phyloP scores from a whole-genome alignment of 163 green algal species.

The Volvox carteri region DNA sequence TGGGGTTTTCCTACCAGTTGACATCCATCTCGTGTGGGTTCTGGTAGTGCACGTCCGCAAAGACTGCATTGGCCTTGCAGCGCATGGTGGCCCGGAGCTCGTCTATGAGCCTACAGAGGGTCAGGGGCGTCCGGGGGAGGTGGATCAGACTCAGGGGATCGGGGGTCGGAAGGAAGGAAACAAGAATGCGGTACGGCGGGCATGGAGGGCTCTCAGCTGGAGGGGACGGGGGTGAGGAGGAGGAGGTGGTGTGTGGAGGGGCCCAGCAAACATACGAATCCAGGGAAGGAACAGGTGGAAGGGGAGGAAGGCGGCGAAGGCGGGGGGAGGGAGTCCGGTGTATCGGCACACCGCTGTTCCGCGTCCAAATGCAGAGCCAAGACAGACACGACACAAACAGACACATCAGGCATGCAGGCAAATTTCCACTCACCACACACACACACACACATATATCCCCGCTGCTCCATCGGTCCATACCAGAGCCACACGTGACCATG shows the following conservation, averaged over 20 bases:
- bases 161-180: too few species aligned
- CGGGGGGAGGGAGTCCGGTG: too few species aligned
- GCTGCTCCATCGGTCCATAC: too few species aligned
- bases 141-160: too few species aligned
- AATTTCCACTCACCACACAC: not conserved
- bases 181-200: too few species aligned
- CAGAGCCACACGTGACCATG: too few species aligned
- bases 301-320: not conserved
- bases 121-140: not conserved
- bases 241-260: not conserved
- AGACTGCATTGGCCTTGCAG: conserved; percentile 57
- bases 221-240: not conserved
- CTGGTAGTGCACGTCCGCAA: conserved; percentile 24
- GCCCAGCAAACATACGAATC: not conserved
- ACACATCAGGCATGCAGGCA: not conserved
- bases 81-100: conserved; percentile 59
- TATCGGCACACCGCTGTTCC: too few species aligned
- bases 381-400: not conserved
- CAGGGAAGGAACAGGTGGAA: not conserved
- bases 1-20: conserved; percentile 35
- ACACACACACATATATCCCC: not conserved
- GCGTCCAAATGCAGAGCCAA: not conserved
- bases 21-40: conserved; percentile 39
- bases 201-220: not conserved
- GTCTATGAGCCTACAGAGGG: conserved; percentile 46